These are phyloP conservation scores for Termitomyces sp. DNA, from an alignment of 768 basidiomycete species.

Conservation along the genomic window DNA sequence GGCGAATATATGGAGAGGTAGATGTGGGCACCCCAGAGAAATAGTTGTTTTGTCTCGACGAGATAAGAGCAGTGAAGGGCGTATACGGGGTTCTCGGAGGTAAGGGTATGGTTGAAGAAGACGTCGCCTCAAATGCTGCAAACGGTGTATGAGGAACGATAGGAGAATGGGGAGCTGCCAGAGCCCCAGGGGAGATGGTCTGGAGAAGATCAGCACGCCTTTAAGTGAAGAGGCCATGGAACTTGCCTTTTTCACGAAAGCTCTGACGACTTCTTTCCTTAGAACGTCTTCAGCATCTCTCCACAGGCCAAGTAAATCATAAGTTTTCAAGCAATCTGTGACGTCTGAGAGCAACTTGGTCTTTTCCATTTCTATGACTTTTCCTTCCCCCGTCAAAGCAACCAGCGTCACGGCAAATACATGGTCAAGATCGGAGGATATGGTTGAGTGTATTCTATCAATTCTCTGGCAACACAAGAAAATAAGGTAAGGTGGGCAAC, in stretches of 20 bases:
- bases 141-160: conserved; percentile 76
- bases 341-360: conserved; percentile 60
- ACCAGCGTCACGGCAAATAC: conserved; percentile 64
- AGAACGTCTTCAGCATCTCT: conserved; percentile 86
- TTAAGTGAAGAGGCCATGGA: not conserved
- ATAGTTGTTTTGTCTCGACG: conserved; percentile 31
- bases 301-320: conserved; percentile 79
- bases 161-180: conserved; percentile 67
- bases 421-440: conserved; percentile 84
- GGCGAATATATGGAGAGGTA: conserved; percentile 34
- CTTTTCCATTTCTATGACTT: conserved; percentile 58
- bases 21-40: conserved; percentile 20
- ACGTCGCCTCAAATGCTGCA: conserved; percentile 25
- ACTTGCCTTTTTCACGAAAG: conserved; percentile 72
- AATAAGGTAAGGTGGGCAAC: conserved; percentile 2
- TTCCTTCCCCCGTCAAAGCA: conserved; percentile 43
- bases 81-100: conserved; percentile 45
- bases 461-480: conserved; percentile 48
- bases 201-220: conserved; percentile 22
- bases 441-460: conserved; percentile 74
- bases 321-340: conserved; percentile 74
- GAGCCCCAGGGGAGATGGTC: conserved; percentile 72
- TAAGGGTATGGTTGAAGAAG: conserved; percentile 21
- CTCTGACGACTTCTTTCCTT: conserved; percentile 61
- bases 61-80: conserved; percentile 47